Evolutionary conservation across 23 red algal genomes (phyloP).

Genomic region (Gracilaria gracilis): DNA sequence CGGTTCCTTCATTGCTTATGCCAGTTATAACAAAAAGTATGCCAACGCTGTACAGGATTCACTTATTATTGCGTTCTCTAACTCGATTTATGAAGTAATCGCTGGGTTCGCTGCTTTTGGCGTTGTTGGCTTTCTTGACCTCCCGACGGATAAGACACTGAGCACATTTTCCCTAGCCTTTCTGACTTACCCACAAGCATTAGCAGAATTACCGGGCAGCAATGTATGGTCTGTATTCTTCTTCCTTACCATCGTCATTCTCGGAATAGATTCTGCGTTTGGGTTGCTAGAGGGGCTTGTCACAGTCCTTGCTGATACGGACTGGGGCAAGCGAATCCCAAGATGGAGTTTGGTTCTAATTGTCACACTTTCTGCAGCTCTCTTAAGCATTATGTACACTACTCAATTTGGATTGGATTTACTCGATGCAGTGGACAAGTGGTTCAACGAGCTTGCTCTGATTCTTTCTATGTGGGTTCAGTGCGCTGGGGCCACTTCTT

Average conservation of each 20-base stretch:
- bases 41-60: conserved; percentile 30
- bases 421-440: conserved; percentile 11
- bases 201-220: conserved; percentile 12
- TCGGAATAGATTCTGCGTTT: conserved; percentile 26
- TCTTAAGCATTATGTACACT: conserved; percentile 29
- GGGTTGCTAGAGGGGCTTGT: background rate
- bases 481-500: background rate
- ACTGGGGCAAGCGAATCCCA: background rate
- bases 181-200: conserved; percentile 19
- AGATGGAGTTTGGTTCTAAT: background rate
- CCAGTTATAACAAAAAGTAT: conserved; percentile 16
- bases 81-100: conserved; percentile 8
- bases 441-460: conserved; percentile 16
- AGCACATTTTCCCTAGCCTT: background rate
- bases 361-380: background rate
- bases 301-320: conserved; percentile 10
- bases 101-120: conserved; percentile 24
- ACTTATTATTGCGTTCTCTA: conserved; percentile 18
- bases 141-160: background rate
- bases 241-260: conserved; percentile 2
- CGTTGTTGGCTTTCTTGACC: conserved; percentile 1
- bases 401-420: conserved; percentile 21
- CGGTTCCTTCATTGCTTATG: conserved; percentile 32
- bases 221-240: conserved; percentile 21
- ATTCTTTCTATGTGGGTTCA: conserved; percentile 29